Conservation (phyloP, 2,329 filamentous ascomycete genomes). For the Hymenoscyphus occultus region DNA sequence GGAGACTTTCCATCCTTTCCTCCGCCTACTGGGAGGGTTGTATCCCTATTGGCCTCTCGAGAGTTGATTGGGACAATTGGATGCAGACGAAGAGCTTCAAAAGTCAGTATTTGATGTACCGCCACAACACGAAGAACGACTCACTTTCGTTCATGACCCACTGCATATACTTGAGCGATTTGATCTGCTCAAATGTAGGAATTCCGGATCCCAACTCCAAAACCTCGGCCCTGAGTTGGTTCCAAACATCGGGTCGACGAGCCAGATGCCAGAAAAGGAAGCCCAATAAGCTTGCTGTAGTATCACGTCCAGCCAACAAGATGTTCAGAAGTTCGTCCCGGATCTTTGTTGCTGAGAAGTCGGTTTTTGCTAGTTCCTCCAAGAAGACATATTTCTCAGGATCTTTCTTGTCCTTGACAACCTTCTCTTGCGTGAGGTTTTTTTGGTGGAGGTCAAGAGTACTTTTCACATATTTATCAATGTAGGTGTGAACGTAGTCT, state of each 20-base stretch:
- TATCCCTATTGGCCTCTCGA: conserved; percentile 27
- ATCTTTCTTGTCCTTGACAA: conserved; percentile 16
- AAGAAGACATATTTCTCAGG: conserved; percentile 44
- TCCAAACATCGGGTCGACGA: conserved; percentile 33
- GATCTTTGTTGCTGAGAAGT: conserved; percentile 41
- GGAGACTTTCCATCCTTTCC: conserved; percentile 32
- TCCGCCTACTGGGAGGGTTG: conserved; percentile 32
- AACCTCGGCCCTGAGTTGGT: conserved; percentile 36
- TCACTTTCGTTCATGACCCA: conserved; percentile 57
- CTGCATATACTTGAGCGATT: conserved; percentile 52
- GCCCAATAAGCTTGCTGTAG: conserved; percentile 40
- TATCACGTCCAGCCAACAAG: conserved; percentile 43
- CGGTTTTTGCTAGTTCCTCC: conserved; percentile 47
- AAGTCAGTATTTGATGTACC: background rate
- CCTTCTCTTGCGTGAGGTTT: conserved; percentile 16
- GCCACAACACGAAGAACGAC: conserved; percentile 15
- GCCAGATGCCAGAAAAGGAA: conserved; percentile 36
- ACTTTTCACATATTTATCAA: conserved; percentile 30
- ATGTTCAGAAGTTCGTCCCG: conserved; percentile 39
- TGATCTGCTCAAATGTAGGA: conserved; percentile 49
- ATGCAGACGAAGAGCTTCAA: conserved; percentile 34
- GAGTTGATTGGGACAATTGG: conserved; percentile 41
- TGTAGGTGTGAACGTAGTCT: conserved; percentile 30
- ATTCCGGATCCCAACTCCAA: conserved; percentile 34
- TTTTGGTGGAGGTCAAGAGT: conserved; percentile 26